phyloP scores from a whole-genome alignment of 148 eudicot genomes.

The Rhododendron kiyosumense region DNA sequence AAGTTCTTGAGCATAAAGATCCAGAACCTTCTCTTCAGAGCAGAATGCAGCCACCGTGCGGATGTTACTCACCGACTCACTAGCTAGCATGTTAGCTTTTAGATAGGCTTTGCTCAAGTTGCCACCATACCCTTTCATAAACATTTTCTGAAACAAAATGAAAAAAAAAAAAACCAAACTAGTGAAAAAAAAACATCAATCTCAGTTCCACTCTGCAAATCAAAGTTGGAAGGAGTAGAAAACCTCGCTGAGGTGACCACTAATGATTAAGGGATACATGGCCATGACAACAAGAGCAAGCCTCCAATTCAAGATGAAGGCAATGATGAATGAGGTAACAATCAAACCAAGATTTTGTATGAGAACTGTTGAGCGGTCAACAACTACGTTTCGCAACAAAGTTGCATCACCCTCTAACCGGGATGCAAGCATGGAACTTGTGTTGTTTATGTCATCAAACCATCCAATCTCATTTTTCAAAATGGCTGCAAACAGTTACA shows the following conservation, averaged over 20 bases:
- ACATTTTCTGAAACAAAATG: slow-evolving; percentile 68
- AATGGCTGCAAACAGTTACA: slow-evolving; percentile 62
- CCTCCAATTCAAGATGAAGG: slow-evolving; percentile 92
- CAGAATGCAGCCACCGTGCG: slow-evolving; percentile 97
- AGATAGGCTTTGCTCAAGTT: slow-evolving; percentile 95
- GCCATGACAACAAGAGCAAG: slow-evolving; percentile 81
- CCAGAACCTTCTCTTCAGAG: slow-evolving; percentile 73
- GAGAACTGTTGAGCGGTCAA: slow-evolving; percentile 76
- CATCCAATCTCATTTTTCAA: slow-evolving; percentile 93
- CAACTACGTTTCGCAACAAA: slow-evolving; percentile 62
- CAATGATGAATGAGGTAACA: slow-evolving; percentile 70
- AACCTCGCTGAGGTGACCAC: slow-evolving; percentile 97
- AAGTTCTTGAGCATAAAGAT: slow-evolving; percentile 74
- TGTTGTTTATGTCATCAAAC: slow-evolving; percentile 78
- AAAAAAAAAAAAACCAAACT: background rate
- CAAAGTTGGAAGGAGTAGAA: slow-evolving; percentile 11
- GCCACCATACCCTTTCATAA: slow-evolving; percentile 97
- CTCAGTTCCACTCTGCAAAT: background rate
- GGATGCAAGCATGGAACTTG: slow-evolving; percentile 84
- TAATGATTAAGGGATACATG: slow-evolving; percentile 77
- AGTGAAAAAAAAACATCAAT: background rate
- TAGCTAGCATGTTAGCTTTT: slow-evolving; percentile 95
- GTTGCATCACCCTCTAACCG: slow-evolving; percentile 92
- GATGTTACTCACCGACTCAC: slow-evolving; percentile 94
- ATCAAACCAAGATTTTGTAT: slow-evolving; percentile 77